These are phyloP conservation scores for Fusarium pseudocircinatum DNA, from an alignment of 2,329 filamentous ascomycete genomes.

Conservation along the genomic window DNA sequence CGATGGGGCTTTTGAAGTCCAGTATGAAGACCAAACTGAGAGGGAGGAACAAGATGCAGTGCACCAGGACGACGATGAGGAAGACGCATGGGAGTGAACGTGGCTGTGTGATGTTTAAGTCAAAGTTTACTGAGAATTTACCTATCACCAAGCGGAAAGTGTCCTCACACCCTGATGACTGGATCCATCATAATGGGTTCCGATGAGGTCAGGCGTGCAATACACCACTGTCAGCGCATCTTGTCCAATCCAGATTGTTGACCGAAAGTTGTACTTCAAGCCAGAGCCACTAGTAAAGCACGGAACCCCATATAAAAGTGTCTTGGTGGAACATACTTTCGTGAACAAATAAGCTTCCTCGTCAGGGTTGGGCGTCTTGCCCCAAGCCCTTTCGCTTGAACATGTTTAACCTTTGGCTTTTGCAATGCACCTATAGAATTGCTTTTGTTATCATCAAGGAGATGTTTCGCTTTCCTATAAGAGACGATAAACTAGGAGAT, in stretches of 20 bases:
- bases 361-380: neutral
- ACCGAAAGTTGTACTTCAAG: too few species aligned
- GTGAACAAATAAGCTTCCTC: neutral
- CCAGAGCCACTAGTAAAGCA: too few species aligned
- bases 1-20: neutral
- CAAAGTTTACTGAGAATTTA: too few species aligned
- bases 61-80: neutral
- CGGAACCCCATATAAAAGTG: too few species aligned
- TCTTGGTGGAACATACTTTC: neutral
- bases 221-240: too few species aligned
- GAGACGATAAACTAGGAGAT: too few species aligned
- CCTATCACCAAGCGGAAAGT: accelerated
- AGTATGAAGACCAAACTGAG: neutral
- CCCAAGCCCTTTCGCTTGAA: neutral
- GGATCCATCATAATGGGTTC: accelerated
- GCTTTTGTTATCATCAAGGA: accelerated
- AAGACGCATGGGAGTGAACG: neutral
- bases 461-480: neutral
- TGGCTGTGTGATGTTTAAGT: accelerated
- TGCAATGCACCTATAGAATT: accelerated
- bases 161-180: accelerated
- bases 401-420: neutral
- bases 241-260: neutral
- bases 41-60: neutral
- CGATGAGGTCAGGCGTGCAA: too few species aligned